A percentile compares a stretch with the other conserved stretches of the same genome.
These are phyloP conservation scores for Pyrenophora tritici-repentis DNA, from an alignment of 2,329 filamentous ascomycete species.

Conservation along the genomic window DNA sequence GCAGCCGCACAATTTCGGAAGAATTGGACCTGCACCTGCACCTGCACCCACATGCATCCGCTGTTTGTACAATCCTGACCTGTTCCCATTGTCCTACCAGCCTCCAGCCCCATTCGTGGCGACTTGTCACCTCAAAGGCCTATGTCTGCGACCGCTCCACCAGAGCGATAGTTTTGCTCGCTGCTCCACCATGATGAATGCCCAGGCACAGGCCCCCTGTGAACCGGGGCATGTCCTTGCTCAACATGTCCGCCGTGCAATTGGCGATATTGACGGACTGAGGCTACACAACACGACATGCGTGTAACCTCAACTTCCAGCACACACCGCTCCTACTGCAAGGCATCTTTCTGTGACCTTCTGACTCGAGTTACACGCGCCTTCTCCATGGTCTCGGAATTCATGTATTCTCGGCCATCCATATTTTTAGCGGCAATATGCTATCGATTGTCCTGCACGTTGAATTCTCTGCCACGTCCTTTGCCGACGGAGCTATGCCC, in stretches of 20 bases:
- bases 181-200: constrained; percentile 31
- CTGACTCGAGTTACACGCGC: neutral
- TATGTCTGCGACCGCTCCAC: constrained; percentile 4
- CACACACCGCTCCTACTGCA: constrained; percentile 37
- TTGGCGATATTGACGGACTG: constrained; percentile 39
- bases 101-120: constrained; percentile 11
- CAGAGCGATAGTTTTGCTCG: constrained; percentile 21
- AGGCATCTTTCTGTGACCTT: constrained; percentile 1
- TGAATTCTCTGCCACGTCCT: neutral
- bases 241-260: constrained; percentile 7
- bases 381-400: constrained; percentile 28
- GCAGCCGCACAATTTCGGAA: too few relatives aligned
- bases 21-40: too few relatives aligned
- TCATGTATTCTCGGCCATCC: constrained; percentile 12
- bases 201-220: constrained; percentile 19
- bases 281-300: constrained; percentile 37
- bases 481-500: too few relatives aligned
- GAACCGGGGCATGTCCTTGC: constrained; percentile 17
- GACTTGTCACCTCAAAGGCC: constrained; percentile 13
- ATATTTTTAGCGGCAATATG: constrained; percentile 19
- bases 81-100: constrained; percentile 17
- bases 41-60: constrained; percentile 5
- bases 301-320: constrained; percentile 31
- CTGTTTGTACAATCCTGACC: constrained; percentile 11
- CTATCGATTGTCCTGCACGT: constrained; percentile 27